Conservation (phyloP, 345 rosid species). For the Eutrema yunnanense region DNA sequence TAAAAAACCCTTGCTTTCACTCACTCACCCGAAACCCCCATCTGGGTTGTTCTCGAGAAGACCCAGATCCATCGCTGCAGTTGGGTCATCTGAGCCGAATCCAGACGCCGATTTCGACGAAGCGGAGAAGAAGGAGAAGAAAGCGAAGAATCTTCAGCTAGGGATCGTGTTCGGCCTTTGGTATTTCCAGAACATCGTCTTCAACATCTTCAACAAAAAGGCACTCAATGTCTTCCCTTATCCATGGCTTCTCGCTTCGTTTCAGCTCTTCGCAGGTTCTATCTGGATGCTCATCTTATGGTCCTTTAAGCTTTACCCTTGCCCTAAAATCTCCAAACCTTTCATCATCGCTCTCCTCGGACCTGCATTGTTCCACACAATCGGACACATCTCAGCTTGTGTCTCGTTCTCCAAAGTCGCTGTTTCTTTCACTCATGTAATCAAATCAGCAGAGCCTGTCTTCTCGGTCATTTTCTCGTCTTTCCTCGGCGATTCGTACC, state of each 20-base stretch:
- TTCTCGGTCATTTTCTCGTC: constrained; percentile 92
- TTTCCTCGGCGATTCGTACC: constrained; percentile 79
- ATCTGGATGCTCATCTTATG: constrained; percentile 85
- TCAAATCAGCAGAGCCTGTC: constrained; percentile 96
- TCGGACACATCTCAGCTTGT: constrained; percentile 96
- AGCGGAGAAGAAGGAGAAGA: constrained; percentile 14
- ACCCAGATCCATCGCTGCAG: constrained; percentile 34
- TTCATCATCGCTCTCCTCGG: constrained; percentile 88
- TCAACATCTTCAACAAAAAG: constrained; percentile 91
- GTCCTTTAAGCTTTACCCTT: constrained; percentile 75
- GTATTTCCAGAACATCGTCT: constrained; percentile 91
- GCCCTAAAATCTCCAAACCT: constrained; percentile 74
- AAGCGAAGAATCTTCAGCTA: constrained; percentile 55
- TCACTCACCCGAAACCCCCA: not conserved
- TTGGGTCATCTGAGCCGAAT: constrained; percentile 38
- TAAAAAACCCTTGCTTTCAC: constrained; percentile 18
- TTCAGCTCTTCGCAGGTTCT: constrained; percentile 89
- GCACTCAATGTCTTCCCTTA: constrained; percentile 80
- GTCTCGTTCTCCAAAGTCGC: constrained; percentile 98
- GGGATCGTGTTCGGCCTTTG: constrained; percentile 75
- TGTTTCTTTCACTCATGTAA: constrained; percentile 94
- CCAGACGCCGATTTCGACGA: constrained; percentile 36
- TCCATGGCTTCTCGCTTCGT: constrained; percentile 97
- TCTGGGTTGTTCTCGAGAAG: constrained; percentile 32
- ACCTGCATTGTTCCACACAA: constrained; percentile 91